A percentile compares a stretch with the other conserved stretches of the same genome.
Evolutionary conservation across 2,329 filamentous ascomycete genomes (phyloP).

Genomic region (Gaeumannomyces sp.): DNA sequence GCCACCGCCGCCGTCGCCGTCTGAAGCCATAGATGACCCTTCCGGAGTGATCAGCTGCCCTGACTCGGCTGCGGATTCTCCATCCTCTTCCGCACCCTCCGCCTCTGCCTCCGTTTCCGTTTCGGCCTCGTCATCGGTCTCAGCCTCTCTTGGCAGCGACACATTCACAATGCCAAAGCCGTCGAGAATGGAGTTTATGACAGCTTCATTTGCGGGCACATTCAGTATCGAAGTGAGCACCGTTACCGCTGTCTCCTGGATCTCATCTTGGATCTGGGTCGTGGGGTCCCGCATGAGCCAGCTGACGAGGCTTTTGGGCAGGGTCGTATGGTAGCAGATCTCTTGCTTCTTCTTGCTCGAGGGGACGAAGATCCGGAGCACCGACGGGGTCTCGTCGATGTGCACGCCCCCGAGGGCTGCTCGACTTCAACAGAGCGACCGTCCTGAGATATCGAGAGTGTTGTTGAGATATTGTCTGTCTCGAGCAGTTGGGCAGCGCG

Average conservation of each 20-base stretch:
- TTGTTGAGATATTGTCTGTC: constrained; percentile 24
- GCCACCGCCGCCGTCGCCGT: not conserved
- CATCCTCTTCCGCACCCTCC: not conserved
- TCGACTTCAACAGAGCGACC: constrained; percentile 15
- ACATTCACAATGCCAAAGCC: not conserved
- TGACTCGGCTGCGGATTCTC: not conserved
- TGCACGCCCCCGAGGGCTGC: constrained; percentile 21
- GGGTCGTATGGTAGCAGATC: constrained; percentile 21
- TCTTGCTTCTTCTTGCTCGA: constrained; percentile 20
- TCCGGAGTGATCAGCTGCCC: not conserved
- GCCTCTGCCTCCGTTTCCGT: not conserved
- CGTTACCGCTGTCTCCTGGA: not conserved
- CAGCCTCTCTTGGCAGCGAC: not conserved
- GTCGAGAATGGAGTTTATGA: constrained; percentile 3
- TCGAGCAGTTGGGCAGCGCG: constrained; percentile 21
- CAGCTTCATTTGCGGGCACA: not conserved
- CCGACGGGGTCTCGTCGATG: constrained; percentile 20
- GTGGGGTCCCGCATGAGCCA: not conserved
- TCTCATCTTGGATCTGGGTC: not conserved
- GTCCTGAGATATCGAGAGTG: constrained; percentile 23
- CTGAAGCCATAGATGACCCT: not conserved
- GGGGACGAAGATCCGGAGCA: constrained; percentile 27
- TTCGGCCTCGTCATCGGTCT: constrained; percentile 2
- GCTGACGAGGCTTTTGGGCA: constrained; percentile 15
- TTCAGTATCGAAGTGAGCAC: not conserved